A percentile compares a stretch with the other conserved stretches of the same genome.
Evolutionary conservation across 768 basidiomycete species (phyloP).

Genomic region (Xerocomellus dryophilus): DNA sequence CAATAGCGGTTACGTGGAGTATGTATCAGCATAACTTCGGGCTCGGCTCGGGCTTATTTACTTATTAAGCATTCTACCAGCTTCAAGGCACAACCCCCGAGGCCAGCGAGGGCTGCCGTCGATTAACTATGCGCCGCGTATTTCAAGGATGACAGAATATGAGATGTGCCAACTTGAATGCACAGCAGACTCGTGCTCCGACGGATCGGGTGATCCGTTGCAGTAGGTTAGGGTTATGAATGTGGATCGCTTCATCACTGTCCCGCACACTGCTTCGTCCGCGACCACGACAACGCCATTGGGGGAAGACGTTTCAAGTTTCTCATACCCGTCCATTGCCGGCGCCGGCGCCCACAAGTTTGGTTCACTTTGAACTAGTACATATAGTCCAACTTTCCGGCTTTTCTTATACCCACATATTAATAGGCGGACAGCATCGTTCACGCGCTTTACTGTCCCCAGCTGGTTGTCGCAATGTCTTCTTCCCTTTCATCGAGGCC

Average conservation of each 20-base stretch:
- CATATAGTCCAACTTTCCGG: not conserved
- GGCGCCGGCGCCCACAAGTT: slow-evolving; percentile 3
- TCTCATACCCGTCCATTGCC: slow-evolving; percentile 1
- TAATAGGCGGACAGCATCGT: slow-evolving; percentile 14
- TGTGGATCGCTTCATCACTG: not conserved
- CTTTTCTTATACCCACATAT: slow-evolving; percentile 5
- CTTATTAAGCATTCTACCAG: no score
- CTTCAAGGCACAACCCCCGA: no score
- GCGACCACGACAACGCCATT: not conserved
- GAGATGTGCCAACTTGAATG: no score
- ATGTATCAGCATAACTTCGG: no score
- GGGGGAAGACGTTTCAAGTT: not conserved
- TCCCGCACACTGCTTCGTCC: not conserved
- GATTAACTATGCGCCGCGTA: no score
- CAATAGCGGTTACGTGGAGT: no score
- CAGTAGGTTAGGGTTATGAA: slow-evolving; percentile 3
- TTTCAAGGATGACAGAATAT: no score
- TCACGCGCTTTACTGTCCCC: not conserved
- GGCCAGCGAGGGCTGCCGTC: no score
- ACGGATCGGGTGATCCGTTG: not conserved
- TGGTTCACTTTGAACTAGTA: not conserved
- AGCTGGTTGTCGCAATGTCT: slow-evolving; percentile 13
- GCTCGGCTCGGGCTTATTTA: no score
- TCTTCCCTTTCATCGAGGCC: not conserved
- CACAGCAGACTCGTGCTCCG: not conserved